These are phyloP conservation scores for Plectosphaerella plurivora DNA, from an alignment of 2,329 filamentous ascomycete species.

Conservation along the genomic window DNA sequence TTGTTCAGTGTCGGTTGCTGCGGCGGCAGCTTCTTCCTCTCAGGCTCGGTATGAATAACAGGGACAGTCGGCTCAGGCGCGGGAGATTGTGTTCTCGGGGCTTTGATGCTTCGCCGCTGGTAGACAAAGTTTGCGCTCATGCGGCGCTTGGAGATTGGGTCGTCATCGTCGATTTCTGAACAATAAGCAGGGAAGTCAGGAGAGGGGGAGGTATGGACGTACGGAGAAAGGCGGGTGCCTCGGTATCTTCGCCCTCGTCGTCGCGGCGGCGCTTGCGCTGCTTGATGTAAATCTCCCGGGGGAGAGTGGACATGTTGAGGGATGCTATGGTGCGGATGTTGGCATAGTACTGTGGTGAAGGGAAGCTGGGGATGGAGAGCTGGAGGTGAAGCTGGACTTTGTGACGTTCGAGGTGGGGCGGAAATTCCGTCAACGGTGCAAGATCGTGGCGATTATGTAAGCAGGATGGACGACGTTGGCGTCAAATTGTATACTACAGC, in stretches of 20 bases:
- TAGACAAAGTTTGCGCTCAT: slow-evolving; percentile 52
- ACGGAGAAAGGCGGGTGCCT: slow-evolving; percentile 52
- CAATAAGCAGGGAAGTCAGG: not conserved
- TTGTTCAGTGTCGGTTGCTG: not conserved
- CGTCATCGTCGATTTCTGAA: not conserved
- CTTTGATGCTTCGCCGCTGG: slow-evolving; percentile 38
- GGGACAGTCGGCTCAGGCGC: slow-evolving; percentile 20
- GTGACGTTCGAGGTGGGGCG: no score
- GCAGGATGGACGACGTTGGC: no score
- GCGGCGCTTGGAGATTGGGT: slow-evolving; percentile 39
- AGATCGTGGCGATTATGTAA: no score
- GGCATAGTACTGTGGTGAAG: no score
- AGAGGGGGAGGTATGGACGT: slow-evolving; percentile 13
- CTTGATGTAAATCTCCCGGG: slow-evolving; percentile 56
- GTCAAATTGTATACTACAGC: no score
- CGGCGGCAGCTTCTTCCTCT: not conserved
- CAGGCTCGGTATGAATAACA: slow-evolving; percentile 36
- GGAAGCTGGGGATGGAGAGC: not conserved
- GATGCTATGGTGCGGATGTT: not conserved
- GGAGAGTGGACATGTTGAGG: slow-evolving; percentile 48
- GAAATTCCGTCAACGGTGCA: no score
- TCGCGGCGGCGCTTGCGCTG: slow-evolving; percentile 43
- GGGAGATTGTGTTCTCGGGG: slow-evolving; percentile 3
- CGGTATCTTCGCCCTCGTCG: slow-evolving; percentile 28
- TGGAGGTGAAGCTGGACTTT: no score